Conservation (phyloP, 164 flowering plant species). For the Stephania cephalantha region DNA sequence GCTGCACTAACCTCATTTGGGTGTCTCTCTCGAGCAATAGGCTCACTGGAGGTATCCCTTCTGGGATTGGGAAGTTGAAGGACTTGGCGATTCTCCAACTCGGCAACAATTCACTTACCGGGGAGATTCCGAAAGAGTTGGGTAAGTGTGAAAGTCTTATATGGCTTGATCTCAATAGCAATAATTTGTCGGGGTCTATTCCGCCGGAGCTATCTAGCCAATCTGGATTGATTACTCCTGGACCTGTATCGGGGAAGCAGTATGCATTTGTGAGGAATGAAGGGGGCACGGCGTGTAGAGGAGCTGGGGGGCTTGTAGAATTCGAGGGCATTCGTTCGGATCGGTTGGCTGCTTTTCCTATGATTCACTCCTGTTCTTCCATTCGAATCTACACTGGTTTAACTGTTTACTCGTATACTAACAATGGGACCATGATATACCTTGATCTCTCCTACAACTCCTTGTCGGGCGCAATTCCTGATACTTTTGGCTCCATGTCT, state of each 20-base stretch:
- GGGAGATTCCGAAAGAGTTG: constrained; percentile 54
- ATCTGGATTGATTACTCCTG: constrained; percentile 51
- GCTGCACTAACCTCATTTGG: constrained; percentile 64
- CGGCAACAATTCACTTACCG: constrained; percentile 69
- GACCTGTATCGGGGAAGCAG: constrained; percentile 62
- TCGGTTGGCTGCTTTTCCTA: constrained; percentile 42
- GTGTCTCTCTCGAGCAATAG: constrained; percentile 72
- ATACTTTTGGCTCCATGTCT: constrained; percentile 45
- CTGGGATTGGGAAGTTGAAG: constrained; percentile 47
- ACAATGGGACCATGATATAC: constrained; percentile 73
- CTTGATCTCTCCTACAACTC: constrained; percentile 83
- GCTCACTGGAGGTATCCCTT: constrained; percentile 59
- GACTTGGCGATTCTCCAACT: constrained; percentile 72
- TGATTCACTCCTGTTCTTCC: constrained; percentile 58
- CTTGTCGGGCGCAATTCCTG: constrained; percentile 59
- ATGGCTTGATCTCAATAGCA: constrained; percentile 89
- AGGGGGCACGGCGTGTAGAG: too few relatives aligned
- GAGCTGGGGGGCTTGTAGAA: constrained; percentile 76
- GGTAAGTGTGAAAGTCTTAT: constrained; percentile 64
- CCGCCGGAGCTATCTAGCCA: constrained; percentile 57
- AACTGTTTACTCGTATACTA: constrained; percentile 45
- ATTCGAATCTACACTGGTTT: constrained; percentile 62
- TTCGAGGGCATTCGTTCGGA: constrained; percentile 59
- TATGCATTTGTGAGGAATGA: too few relatives aligned
- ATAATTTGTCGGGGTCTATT: constrained; percentile 42